Evolutionary conservation across 2,329 filamentous ascomycete genomes (phyloP), one percentile per base, ranked within the genome.

Genomic region (Aciculosporium take): DNA sequence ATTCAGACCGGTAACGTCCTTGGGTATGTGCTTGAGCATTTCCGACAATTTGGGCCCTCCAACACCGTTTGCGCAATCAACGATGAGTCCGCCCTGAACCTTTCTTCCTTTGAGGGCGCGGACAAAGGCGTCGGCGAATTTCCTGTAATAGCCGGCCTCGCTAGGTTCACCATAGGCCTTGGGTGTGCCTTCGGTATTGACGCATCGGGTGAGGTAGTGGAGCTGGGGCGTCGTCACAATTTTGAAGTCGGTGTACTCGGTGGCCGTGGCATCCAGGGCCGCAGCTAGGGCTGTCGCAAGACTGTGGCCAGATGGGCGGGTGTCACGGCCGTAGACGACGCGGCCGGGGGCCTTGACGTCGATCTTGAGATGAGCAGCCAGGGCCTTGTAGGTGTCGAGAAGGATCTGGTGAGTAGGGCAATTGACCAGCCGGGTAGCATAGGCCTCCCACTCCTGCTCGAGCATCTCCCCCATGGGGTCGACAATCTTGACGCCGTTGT

Each of bases 401-500:
- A 96, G 76, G 39, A 79, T 74, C 49, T 86, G 74, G 54, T 94
- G 81, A 46, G 74, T 75, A 15, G 76, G 66, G 48, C 83, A 80
- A 63, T 98, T 98, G 57, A 94, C 88, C 47, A 98, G 79, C 53
- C 74, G 74, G 28, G 91, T 96, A 41, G 88, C 87, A 60, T 88
- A 81, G 29, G 71, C 69, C 66, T 98, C 91, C 91, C 91, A 98
- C 46, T 89, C 84, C 61, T 88, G 81, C 74, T 93, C 86, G 38
- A 94, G 74, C 91, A 96, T 96, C 62, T 96, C 91, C 49, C 91
- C 89, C 80, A 94, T 83, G 10, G 91, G 91, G 62, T 98, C 91
- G 48, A 98, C 86, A 51, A 98, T 77, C 72, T 94, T 94, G 60
- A 94, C 82, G 39, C 87, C 87, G 61, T 94, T 94, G 64, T 94